Evolutionary conservation across 495 filamentous ascomycete species (phyloP).

Genomic region (Pyronema omphalodes): DNA sequence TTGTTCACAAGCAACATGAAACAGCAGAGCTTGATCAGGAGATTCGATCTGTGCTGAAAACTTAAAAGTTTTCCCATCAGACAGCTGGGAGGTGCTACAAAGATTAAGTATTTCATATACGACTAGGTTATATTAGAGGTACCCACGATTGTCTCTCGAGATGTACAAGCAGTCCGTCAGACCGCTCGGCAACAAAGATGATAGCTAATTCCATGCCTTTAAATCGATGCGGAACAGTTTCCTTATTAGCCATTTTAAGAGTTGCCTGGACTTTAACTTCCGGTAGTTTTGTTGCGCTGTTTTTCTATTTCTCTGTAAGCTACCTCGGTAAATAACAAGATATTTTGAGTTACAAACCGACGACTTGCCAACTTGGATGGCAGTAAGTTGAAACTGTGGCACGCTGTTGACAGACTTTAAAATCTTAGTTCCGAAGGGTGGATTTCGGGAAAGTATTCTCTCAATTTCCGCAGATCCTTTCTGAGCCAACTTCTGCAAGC

Average conservation of each 20-base stretch:
- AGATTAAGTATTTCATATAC: background rate
- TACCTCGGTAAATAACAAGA: background rate
- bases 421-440: constrained; percentile 62
- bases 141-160: constrained; percentile 52
- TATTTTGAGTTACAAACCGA: background rate
- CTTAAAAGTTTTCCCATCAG: constrained; percentile 40
- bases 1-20: constrained; percentile 72
- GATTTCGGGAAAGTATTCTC: constrained; percentile 53
- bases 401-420: constrained; percentile 47
- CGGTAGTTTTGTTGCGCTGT: background rate
- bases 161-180: constrained; percentile 53
- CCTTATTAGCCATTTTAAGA: constrained; percentile 52
- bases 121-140: background rate
- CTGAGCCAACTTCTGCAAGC: constrained; percentile 50
- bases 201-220: constrained; percentile 10
- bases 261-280: constrained; percentile 40
- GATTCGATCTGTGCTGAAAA: constrained; percentile 41
- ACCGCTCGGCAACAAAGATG: constrained; percentile 56
- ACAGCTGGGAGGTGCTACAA: constrained; percentile 44
- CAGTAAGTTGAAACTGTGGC: constrained; percentile 46
- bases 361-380: constrained; percentile 14
- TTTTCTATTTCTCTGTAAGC: background rate
- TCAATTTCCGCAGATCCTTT: constrained; percentile 57
- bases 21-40: constrained; percentile 41
- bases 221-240: background rate